A percentile compares a stretch with the other conserved stretches of the same genome.
Evolutionary conservation across 495 filamentous ascomycete genomes (phyloP).

Genomic region (Aspergillus haitiensis): DNA sequence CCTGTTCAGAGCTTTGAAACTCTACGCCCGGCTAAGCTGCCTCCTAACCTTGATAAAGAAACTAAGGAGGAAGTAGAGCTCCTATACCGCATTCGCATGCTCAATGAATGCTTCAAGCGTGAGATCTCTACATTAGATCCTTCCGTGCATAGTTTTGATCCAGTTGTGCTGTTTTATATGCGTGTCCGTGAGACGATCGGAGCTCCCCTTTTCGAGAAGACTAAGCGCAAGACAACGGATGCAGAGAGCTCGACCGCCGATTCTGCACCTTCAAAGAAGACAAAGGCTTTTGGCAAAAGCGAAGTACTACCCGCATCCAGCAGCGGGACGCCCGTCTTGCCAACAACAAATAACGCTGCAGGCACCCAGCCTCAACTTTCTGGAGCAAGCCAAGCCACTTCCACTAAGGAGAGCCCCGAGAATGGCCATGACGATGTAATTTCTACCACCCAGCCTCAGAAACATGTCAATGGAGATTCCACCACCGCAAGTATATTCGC

Average conservation of each 20-base stretch:
- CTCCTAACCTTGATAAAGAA: constrained; percentile 20
- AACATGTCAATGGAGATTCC: constrained; percentile 32
- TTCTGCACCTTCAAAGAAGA: constrained; percentile 22
- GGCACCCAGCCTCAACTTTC: constrained; percentile 18
- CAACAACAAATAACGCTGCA: constrained; percentile 5
- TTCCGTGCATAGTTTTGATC: constrained; percentile 33
- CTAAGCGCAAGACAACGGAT: constrained; percentile 27
- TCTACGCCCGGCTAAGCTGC: constrained; percentile 23
- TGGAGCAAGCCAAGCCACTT: constrained; percentile 12
- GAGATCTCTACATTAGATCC: constrained; percentile 33
- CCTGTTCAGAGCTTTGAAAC: constrained; percentile 17
- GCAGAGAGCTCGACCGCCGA: constrained; percentile 5
- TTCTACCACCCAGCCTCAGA: constrained; percentile 14
- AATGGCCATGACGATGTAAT: constrained; percentile 18
- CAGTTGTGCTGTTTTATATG: constrained; percentile 36
- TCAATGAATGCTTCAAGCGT: constrained; percentile 39
- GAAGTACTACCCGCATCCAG: background rate
- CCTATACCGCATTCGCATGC: constrained; percentile 28
- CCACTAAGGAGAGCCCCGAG: constrained; percentile 22
- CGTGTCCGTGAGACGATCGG: constrained; percentile 38
- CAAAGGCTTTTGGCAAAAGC: constrained; percentile 19
- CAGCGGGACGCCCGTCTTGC: constrained; percentile 3
- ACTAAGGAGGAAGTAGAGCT: constrained; percentile 25
- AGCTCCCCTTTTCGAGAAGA: constrained; percentile 26
- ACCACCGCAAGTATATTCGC: constrained; percentile 44